A percentile compares a stretch with the other conserved stretches of the same genome.
Conservation (phyloP, 148 eudicot species). For the Amaranthus palmeri region DNA sequence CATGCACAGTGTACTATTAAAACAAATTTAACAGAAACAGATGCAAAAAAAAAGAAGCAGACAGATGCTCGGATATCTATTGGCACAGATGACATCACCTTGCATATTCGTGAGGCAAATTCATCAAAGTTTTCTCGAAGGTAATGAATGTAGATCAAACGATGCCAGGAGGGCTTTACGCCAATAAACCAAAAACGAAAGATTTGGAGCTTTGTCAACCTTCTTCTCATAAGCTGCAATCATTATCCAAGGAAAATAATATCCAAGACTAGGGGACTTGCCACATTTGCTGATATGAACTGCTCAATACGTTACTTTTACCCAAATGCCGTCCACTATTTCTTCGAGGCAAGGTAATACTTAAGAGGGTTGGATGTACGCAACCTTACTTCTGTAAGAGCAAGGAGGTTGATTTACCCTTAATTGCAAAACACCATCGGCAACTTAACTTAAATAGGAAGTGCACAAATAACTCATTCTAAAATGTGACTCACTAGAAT, state of each 20-base stretch:
- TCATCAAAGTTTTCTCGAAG: not conserved
- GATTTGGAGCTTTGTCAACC: not conserved
- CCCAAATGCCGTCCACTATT: too few relatives aligned
- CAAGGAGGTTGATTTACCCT: too few relatives aligned
- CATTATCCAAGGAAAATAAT: not conserved
- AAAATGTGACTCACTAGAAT: not conserved
- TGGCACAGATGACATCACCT: not conserved
- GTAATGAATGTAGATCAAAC: not conserved
- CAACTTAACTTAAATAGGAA: not conserved
- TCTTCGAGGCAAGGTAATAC: too few relatives aligned
- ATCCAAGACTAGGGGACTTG: not conserved
- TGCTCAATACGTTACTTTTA: not conserved
- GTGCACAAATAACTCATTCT: not conserved
- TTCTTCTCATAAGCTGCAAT: slow-evolving; percentile 3
- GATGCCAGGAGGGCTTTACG: not conserved
- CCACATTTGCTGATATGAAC: not conserved
- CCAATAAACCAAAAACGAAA: not conserved
- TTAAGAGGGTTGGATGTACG: too few relatives aligned
- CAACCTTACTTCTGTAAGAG: too few relatives aligned
- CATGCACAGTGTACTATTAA: not conserved
- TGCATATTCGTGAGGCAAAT: not conserved
- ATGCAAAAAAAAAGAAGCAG: too few relatives aligned
- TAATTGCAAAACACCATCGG: too few relatives aligned
- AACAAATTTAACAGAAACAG: not conserved
- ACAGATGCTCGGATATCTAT: not conserved